phyloP scores from a whole-genome alignment of 2,329 filamentous ascomycete species.

The Neodidymelliopsis sp. region DNA sequence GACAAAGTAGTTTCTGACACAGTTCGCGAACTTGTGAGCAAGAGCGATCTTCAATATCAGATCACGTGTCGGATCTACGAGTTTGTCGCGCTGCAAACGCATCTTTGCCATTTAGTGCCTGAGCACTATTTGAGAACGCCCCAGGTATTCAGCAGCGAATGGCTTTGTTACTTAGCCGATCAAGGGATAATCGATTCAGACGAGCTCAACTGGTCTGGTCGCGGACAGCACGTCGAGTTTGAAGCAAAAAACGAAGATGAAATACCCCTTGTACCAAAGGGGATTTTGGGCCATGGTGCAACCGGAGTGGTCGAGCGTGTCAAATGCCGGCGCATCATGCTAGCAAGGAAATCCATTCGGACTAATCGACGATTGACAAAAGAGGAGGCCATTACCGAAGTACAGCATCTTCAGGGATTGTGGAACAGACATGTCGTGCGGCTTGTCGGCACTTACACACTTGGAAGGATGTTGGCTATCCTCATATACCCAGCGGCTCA shows the following conservation, averaged over 20 bases:
- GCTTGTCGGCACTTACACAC: constrained; percentile 14
- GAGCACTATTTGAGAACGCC: no score
- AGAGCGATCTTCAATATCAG: no score
- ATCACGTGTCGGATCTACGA: no score
- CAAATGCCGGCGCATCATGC: background rate
- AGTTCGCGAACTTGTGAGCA: no score
- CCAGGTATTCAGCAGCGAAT: background rate
- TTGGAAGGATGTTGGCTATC: background rate
- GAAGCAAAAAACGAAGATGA: background rate
- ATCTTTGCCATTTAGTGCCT: no score
- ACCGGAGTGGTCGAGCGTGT: background rate
- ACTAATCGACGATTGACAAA: background rate
- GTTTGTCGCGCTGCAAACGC: no score
- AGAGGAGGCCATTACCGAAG: background rate
- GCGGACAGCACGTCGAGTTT: constrained; percentile 18
- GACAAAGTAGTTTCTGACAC: no score
- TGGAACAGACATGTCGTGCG: constrained; percentile 15
- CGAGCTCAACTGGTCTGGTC: constrained; percentile 11
- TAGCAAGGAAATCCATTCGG: background rate
- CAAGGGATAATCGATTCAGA: background rate
- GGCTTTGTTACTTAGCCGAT: background rate
- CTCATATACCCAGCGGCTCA: constrained; percentile 14
- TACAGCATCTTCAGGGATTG: background rate
- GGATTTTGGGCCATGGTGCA: background rate
- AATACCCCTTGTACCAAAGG: background rate